Percentiles rank a stretch among this genome's conserved stretches.
These are phyloP conservation scores for Aphanomyces cochlioides DNA, from an alignment of 352 stramenopile species.

Conservation along the genomic window DNA sequence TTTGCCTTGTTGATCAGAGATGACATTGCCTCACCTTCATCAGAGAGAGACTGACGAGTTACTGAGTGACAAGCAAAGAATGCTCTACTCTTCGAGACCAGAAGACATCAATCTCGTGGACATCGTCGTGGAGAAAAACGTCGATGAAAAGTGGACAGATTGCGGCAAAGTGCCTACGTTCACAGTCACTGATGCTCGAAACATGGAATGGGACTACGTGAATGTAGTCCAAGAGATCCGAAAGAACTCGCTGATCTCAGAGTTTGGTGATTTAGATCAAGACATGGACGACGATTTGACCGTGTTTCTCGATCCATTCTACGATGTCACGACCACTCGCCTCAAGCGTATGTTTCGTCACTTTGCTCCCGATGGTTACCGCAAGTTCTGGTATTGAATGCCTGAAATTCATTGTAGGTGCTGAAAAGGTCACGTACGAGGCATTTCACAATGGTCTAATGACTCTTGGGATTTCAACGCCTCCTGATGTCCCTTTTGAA, in stretches of 20 bases:
- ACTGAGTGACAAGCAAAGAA: not conserved
- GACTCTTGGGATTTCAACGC: slow-evolving; percentile 70
- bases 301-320: slow-evolving; percentile 74
- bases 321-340: slow-evolving; percentile 59
- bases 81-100: not conserved
- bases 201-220: slow-evolving; percentile 21
- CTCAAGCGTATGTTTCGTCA: slow-evolving; percentile 24
- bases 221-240: not conserved
- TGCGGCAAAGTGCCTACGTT: not conserved
- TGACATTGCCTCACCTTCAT: no score
- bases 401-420: slow-evolving; percentile 24
- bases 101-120: not conserved
- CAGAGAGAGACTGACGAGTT: no score
- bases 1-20: no score
- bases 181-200: slow-evolving; percentile 23
- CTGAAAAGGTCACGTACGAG: slow-evolving; percentile 70
- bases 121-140: not conserved
- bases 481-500: slow-evolving; percentile 58
- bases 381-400: not conserved
- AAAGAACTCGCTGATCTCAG: slow-evolving; percentile 1
- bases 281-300: slow-evolving; percentile 18
- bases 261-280: slow-evolving; percentile 23
- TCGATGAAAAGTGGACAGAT: slow-evolving; percentile 13
- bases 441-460: slow-evolving; percentile 66
- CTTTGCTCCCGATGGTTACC: slow-evolving; percentile 19